A percentile compares a stretch with the other conserved stretches of the same genome.
These are phyloP conservation scores for Prunus fruticosa DNA, from an alignment of 306 rosid genomes.

Conservation along the genomic window DNA sequence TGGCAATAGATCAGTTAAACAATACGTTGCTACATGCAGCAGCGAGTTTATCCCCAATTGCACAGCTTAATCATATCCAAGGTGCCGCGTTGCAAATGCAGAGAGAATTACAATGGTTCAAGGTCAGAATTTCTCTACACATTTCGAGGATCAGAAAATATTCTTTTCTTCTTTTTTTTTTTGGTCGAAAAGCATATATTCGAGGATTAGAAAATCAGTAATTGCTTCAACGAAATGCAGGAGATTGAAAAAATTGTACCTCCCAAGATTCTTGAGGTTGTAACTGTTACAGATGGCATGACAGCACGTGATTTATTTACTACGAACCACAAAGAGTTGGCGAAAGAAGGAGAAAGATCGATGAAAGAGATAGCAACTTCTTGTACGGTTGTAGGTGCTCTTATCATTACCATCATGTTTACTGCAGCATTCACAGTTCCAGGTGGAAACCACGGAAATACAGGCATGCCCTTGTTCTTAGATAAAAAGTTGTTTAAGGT, in stretches of 20 bases:
- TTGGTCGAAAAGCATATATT: not conserved
- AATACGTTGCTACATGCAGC: not conserved
- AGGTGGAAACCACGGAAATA: conserved; percentile 25
- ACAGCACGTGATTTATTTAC: conserved; percentile 37
- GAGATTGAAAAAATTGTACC: not conserved
- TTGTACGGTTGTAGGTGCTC: conserved; percentile 42
- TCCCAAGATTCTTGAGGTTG: not conserved
- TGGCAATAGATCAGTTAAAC: not conserved
- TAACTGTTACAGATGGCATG: not conserved
- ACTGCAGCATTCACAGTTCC: conserved; percentile 39
- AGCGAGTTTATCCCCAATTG: not conserved
- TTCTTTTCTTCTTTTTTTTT: not conserved
- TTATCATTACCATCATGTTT: conserved; percentile 41
- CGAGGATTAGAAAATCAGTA: not conserved
- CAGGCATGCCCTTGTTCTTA: not conserved
- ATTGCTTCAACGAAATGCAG: not conserved
- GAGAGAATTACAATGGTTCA: not conserved
- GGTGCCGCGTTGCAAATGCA: not conserved
- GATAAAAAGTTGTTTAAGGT: not conserved
- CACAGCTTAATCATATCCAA: not conserved
- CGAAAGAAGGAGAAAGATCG: conserved; percentile 34
- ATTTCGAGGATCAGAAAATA: too few species aligned
- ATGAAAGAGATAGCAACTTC: conserved; percentile 41
- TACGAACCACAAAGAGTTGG: conserved; percentile 19
- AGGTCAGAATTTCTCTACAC: not conserved